phyloP scores from a whole-genome alignment of 768 basidiomycete genomes.

The Tricholoma sp. region DNA sequence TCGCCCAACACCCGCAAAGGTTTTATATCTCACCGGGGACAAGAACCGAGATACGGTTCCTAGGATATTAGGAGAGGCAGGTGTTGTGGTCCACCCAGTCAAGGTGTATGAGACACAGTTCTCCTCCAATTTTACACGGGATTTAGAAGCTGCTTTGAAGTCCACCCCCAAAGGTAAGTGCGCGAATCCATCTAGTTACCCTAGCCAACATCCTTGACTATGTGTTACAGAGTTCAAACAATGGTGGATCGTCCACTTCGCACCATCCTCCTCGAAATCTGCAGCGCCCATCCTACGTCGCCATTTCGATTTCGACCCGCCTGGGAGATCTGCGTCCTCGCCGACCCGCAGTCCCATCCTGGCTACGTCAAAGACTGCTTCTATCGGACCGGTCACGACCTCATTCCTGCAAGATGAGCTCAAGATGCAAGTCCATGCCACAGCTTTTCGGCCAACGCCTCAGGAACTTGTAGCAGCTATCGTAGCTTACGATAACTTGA shows the following conservation, averaged over 20 bases:
- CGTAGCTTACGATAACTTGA: constrained; percentile 8
- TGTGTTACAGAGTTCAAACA: constrained; percentile 11
- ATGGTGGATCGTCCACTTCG: constrained; percentile 77
- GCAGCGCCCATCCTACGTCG: constrained; percentile 45
- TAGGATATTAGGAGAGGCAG: constrained; percentile 38
- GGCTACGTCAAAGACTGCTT: constrained; percentile 37
- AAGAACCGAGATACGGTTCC: constrained; percentile 74
- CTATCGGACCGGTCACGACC: constrained; percentile 67
- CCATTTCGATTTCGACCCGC: constrained; percentile 28
- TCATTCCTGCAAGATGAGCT: constrained; percentile 43
- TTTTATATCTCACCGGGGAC: constrained; percentile 83
- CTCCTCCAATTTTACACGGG: constrained; percentile 43
- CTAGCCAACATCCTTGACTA: neutral
- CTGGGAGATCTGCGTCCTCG: neutral
- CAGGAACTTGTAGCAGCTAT: constrained; percentile 40
- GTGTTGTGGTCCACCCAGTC: constrained; percentile 41
- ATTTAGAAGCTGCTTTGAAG: constrained; percentile 31
- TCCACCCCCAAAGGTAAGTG: constrained; percentile 17
- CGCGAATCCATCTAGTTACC: neutral
- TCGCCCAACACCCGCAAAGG: constrained; percentile 15
- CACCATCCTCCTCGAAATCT: constrained; percentile 64
- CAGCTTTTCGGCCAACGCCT: constrained; percentile 52
- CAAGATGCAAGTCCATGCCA: constrained; percentile 46
- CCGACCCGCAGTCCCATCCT: neutral
- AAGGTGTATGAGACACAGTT: constrained; percentile 71